Percentiles rank a stretch among this genome's conserved stretches.
phyloP scores from a whole-genome alignment of 2,329 filamentous ascomycete species.

The Cladobotryum protrusum region DNA sequence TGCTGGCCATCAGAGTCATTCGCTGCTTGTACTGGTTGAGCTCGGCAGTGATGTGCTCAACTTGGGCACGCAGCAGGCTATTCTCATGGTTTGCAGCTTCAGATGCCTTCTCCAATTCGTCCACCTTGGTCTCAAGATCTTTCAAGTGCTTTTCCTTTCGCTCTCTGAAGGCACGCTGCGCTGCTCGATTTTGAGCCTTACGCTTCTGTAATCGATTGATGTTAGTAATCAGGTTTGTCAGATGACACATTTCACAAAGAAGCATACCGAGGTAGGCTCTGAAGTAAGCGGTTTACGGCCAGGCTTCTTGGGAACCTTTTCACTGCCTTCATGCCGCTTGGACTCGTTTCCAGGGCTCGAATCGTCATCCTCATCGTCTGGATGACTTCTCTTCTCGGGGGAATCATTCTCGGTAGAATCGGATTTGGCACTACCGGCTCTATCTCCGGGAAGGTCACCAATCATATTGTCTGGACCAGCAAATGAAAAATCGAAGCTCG shows the following conservation, averaged over 20 bases:
- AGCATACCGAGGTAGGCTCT: slow-evolving; percentile 88
- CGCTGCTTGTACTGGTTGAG: slow-evolving; percentile 87
- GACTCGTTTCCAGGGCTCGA: slow-evolving; percentile 37
- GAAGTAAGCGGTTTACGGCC: slow-evolving; percentile 92
- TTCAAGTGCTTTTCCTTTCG: slow-evolving; percentile 89
- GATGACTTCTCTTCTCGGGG: slow-evolving; percentile 66
- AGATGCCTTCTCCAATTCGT: slow-evolving; percentile 74
- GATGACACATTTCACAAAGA: background rate
- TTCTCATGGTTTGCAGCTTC: slow-evolving; percentile 83
- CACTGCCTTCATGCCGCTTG: slow-evolving; percentile 75
- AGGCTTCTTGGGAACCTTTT: slow-evolving; percentile 89
- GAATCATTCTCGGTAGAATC: slow-evolving; percentile 51
- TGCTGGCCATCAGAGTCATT: slow-evolving; percentile 52
- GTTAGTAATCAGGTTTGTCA: slow-evolving; percentile 2
- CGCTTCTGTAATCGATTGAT: slow-evolving; percentile 58
- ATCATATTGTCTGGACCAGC: slow-evolving; percentile 62
- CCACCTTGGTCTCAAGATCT: slow-evolving; percentile 72
- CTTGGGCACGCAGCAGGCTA: slow-evolving; percentile 71
- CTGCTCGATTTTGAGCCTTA: slow-evolving; percentile 91
- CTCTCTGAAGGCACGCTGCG: slow-evolving; percentile 88
- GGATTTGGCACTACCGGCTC: slow-evolving; percentile 42
- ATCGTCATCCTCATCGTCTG: slow-evolving; percentile 64
- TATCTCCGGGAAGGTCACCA: slow-evolving; percentile 55
- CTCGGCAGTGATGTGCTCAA: slow-evolving; percentile 80
- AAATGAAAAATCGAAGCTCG: slow-evolving; percentile 63